Evolutionary conservation across 345 rosid species (phyloP).

Genomic region (Syzygium oleosum): DNA sequence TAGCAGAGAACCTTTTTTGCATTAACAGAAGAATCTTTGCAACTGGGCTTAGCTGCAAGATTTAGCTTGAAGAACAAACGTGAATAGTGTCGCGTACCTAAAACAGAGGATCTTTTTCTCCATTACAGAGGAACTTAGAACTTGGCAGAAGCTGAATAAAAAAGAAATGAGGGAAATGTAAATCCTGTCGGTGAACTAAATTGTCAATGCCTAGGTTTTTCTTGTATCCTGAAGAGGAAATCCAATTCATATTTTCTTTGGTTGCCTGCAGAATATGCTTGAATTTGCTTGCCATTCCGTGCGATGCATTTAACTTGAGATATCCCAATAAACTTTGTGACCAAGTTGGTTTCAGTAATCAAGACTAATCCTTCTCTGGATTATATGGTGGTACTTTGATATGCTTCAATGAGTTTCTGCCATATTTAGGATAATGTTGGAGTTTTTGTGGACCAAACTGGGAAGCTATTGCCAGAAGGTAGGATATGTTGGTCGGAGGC

Average conservation of each 20-base stretch:
- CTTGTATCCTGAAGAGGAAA: neutral
- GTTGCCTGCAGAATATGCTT: neutral
- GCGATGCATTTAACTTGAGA: neutral
- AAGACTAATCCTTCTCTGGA: neutral
- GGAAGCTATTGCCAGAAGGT: slow-evolving; percentile 84
- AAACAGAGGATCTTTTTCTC: too few species aligned
- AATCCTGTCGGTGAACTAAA: neutral
- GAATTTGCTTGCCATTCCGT: neutral
- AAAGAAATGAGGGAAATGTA: neutral
- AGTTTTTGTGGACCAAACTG: slow-evolving; percentile 95
- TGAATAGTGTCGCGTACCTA: neutral
- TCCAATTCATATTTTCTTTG: neutral
- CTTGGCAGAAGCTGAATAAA: neutral
- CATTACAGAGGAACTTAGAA: too few species aligned
- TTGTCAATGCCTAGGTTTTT: neutral
- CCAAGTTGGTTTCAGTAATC: neutral
- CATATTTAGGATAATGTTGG: slow-evolving; percentile 81
- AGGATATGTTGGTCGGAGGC: slow-evolving; percentile 96
- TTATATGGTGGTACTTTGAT: neutral
- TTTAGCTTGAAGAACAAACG: neutral
- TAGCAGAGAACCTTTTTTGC: neutral
- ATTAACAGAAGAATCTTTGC: neutral
- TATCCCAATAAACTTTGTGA: neutral
- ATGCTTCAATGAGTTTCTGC: neutral
- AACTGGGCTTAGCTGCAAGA: neutral